Evolutionary conservation across 2,329 filamentous ascomycete genomes (phyloP).

Genomic region (Fusarium sp.): DNA sequence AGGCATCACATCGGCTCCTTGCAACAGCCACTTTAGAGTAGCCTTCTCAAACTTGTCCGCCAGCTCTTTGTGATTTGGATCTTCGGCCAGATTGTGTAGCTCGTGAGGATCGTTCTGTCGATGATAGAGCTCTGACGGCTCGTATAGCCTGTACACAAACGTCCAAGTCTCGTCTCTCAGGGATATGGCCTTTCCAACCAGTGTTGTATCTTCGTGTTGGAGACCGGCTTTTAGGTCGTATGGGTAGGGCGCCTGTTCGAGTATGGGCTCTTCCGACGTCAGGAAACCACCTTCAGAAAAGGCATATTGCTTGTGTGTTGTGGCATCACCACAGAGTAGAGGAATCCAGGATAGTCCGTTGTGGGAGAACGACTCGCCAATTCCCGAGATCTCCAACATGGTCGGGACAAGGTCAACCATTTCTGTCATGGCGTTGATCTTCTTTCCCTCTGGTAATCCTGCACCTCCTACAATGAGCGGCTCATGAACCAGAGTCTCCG

Average conservation of each 20-base stretch:
- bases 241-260: slow-evolving; percentile 56
- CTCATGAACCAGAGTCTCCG: slow-evolving; percentile 55
- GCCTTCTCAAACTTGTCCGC: slow-evolving; percentile 42
- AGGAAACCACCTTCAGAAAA: slow-evolving; percentile 60
- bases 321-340: slow-evolving; percentile 37
- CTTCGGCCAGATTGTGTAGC: slow-evolving; percentile 52
- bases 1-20: slow-evolving; percentile 50
- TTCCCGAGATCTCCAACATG: slow-evolving; percentile 52
- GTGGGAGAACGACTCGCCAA: slow-evolving; percentile 54
- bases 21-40: slow-evolving; percentile 53
- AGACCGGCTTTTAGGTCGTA: slow-evolving; percentile 60
- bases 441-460: slow-evolving; percentile 51
- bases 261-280: slow-evolving; percentile 56
- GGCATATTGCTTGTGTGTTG: slow-evolving; percentile 52
- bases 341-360: slow-evolving; percentile 53
- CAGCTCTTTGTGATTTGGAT: slow-evolving; percentile 38
- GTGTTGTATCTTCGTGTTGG: slow-evolving; percentile 56
- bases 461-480: slow-evolving; percentile 58
- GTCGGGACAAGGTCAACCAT: slow-evolving; percentile 61
- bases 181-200: slow-evolving; percentile 57
- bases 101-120: slow-evolving; percentile 52
- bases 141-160: slow-evolving; percentile 59
- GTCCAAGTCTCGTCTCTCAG: slow-evolving; percentile 53
- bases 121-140: slow-evolving; percentile 57
- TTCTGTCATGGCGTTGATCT: slow-evolving; percentile 51